These are phyloP conservation scores for Vanderwaltozyma polyspora DNA, from an alignment of 805 yeast genomes.

Conservation along the genomic window DNA sequence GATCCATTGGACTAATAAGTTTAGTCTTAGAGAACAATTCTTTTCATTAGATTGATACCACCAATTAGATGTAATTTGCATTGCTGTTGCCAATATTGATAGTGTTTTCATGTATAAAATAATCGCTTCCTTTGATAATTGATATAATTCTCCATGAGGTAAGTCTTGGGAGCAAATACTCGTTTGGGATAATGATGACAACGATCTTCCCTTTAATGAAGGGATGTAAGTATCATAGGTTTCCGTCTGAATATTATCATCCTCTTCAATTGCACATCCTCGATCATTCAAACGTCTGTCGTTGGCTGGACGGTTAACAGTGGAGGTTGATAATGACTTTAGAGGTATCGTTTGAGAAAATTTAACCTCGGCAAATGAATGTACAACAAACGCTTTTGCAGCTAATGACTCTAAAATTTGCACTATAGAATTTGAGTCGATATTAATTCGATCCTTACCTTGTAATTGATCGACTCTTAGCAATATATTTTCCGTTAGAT, in stretches of 20 bases:
- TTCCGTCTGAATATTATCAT: conserved; percentile 6
- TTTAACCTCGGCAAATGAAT: conserved; percentile 83
- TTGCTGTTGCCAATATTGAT: conserved; percentile 72
- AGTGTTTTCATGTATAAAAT: conserved; percentile 75
- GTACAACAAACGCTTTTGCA: conserved; percentile 83
- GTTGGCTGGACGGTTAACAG: conserved; percentile 9
- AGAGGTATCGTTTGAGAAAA: conserved; percentile 69
- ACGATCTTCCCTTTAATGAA: background rate
- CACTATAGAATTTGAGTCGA: conserved; percentile 25
- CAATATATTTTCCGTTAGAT: conserved; percentile 24
- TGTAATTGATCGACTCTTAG: conserved; percentile 17
- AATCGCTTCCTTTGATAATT: conserved; percentile 76
- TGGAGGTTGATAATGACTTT: conserved; percentile 29
- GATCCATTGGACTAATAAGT: conserved; percentile 79
- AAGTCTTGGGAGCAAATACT: conserved; percentile 22
- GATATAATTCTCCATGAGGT: conserved; percentile 46
- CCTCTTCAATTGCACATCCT: conserved; percentile 27
- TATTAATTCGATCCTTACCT: conserved; percentile 2
- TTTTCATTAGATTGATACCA: conserved; percentile 48
- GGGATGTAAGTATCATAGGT: background rate
- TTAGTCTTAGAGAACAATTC: conserved; percentile 37
- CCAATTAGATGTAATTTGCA: conserved; percentile 81
- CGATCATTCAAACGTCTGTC: conserved; percentile 4
- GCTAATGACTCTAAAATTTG: conserved; percentile 58
- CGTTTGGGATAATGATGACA: background rate